phyloP scores from a whole-genome alignment of 257 asterid genomes.

The Solanum habrochaites region DNA sequence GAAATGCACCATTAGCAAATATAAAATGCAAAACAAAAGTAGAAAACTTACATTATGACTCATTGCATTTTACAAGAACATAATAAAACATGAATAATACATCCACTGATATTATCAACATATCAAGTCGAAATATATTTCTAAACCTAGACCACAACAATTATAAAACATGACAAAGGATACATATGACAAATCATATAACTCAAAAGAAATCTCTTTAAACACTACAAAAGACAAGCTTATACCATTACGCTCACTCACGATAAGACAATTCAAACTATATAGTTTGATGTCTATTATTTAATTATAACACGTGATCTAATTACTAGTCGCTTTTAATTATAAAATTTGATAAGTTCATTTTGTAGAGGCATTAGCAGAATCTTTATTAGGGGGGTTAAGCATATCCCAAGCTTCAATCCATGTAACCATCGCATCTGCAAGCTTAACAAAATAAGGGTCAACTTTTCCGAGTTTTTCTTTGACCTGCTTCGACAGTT shows the following conservation, averaged over 20 bases:
- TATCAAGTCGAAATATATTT: neutral
- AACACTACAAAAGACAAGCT: too few species aligned
- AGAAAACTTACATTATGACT: neutral
- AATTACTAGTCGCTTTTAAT: neutral
- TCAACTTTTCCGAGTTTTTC: constrained; percentile 68
- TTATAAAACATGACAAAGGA: neutral
- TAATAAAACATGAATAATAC: neutral
- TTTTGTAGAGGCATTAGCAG: neutral
- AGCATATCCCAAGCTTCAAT: constrained; percentile 89
- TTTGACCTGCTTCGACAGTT: constrained; percentile 56
- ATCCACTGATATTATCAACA: neutral
- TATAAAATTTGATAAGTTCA: neutral
- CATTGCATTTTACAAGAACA: neutral
- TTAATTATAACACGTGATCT: neutral
- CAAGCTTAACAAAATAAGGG: constrained; percentile 58
- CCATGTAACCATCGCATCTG: constrained; percentile 86
- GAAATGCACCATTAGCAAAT: neutral
- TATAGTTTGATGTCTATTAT: neutral
- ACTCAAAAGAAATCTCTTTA: too few species aligned
- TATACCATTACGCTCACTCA: neutral
- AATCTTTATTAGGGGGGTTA: constrained; percentile 25
- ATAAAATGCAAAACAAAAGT: neutral
- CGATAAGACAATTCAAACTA: neutral
- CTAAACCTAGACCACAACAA: neutral
- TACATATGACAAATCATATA: neutral